Evolutionary conservation across 2,329 filamentous ascomycete genomes (phyloP), one percentile per base, ranked within the genome.

Genomic region (Aspergillus sp.): DNA sequence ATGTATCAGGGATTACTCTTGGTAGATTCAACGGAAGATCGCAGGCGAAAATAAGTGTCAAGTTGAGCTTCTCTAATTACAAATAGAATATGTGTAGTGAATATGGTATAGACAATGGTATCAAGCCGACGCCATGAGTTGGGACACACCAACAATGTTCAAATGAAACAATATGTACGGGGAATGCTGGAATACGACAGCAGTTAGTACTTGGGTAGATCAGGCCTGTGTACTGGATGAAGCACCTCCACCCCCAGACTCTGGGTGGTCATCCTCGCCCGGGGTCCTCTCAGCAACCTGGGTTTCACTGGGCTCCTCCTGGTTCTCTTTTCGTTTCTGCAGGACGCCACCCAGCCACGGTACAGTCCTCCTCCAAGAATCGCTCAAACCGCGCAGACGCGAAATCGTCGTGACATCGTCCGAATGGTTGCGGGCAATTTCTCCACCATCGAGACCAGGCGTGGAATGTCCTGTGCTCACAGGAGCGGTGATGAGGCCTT

Each of bases 371-470:
- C 63, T 70, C 71, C 70, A 71, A 2, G 73, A 74, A 59, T 76
- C 73, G 55, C 73, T 76, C 11, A 76, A 61, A 52, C 73, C 75
- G 55, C 73, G 71, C 6, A 74, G 60, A 15, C 72, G 69, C 11
- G 60, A 66, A 3, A 62, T 19, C 6, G 58, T 60, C 19, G 65
- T 62, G 6, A 40, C 37, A 44, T 68, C 63, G 35, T 68, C 60
- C 8, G 63, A 52, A 9, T 60, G 21, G 25, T 52, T 58, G 12
- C 43, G 25, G 23, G 47, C 45, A n/a, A 63, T 49, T 4, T 60
- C 41, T 21, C 60, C 64, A 2, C 65, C 58, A 11, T 66, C 59
- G 3, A 67, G 51, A 6, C 54, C 66, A 15, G 69, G 64, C 2
- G 63, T 71, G 3, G 65, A 66, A 5, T 61, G 57, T 7, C 62